A percentile compares a stretch with the other conserved stretches of the same genome.
These are phyloP conservation scores for Zasmidium citrigriseum DNA, from an alignment of 2,329 filamentous ascomycete genomes.

Conservation along the genomic window DNA sequence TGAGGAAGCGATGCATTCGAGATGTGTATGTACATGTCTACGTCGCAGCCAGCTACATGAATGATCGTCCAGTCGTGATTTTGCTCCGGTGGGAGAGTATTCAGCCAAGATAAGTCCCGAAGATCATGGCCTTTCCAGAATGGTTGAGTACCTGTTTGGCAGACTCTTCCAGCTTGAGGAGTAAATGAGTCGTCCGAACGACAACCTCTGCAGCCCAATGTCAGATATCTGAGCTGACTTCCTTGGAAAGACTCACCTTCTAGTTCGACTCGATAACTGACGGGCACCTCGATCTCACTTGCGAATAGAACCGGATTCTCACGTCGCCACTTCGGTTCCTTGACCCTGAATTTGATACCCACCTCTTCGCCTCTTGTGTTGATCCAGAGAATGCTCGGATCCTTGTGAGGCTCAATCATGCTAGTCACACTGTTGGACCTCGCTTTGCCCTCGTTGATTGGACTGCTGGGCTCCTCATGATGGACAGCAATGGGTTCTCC, in stretches of 20 bases:
- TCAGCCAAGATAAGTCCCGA: constrained; percentile 44
- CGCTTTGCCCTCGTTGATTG: constrained; percentile 9
- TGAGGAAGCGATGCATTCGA: too few relatives aligned
- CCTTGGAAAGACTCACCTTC: constrained; percentile 54
- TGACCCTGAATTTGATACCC: constrained; percentile 68
- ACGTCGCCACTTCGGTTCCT: constrained; percentile 49
- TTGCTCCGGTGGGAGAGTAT: too few relatives aligned
- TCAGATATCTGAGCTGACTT: not conserved
- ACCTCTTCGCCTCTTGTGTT: constrained; percentile 60
- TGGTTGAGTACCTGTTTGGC: constrained; percentile 60
- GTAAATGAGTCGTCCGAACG: constrained; percentile 63
- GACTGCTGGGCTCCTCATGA: constrained; percentile 16
- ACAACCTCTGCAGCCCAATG: constrained; percentile 58
- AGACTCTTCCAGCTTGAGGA: constrained; percentile 67
- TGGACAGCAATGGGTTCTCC: constrained; percentile 30
- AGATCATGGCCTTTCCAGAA: constrained; percentile 67
- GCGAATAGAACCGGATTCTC: constrained; percentile 57
- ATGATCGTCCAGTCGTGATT: too few relatives aligned
- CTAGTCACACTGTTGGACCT: constrained; percentile 24
- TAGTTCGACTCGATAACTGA: constrained; percentile 71
- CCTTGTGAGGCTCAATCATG: constrained; percentile 30
- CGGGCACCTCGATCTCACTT: constrained; percentile 64
- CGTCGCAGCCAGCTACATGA: too few relatives aligned
- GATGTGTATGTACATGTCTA: too few relatives aligned
- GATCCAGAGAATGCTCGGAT: constrained; percentile 65